Conservation (phyloP, 2,329 filamentous ascomycete genomes). For the Parastagonospora avenae region DNA sequence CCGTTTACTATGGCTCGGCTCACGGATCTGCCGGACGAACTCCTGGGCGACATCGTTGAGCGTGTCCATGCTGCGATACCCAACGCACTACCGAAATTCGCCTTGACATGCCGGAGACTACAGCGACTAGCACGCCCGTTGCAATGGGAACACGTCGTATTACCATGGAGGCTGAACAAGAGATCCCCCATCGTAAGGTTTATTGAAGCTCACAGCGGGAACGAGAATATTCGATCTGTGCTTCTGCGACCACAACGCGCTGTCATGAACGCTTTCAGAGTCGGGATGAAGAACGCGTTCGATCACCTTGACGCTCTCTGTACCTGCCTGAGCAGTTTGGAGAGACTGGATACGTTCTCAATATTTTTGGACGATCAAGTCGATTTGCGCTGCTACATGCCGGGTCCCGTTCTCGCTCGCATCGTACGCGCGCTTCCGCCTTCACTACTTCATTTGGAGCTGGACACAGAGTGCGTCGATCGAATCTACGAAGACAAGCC, state of each 20-base stretch:
- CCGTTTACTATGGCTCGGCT: background rate
- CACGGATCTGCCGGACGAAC: slow-evolving; percentile 3
- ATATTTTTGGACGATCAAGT: background rate
- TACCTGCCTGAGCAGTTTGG: background rate
- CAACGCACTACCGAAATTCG: background rate
- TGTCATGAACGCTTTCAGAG: slow-evolving; percentile 4
- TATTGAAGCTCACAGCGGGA: background rate
- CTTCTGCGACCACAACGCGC: background rate
- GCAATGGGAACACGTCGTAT: background rate
- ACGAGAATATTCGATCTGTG: background rate
- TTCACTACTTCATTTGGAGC: slow-evolving; percentile 2
- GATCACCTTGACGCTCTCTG: slow-evolving; percentile 4
- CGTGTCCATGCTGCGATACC: background rate
- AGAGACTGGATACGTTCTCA: background rate
- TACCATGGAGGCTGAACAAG: slow-evolving; percentile 8
- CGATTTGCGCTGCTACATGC: slow-evolving; percentile 1
- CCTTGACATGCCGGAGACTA: background rate
- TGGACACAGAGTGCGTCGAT: slow-evolving; percentile 5
- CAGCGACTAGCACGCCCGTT: background rate
- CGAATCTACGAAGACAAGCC: background rate
- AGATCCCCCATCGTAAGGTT: slow-evolving; percentile 3
- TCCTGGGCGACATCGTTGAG: slow-evolving; percentile 1
- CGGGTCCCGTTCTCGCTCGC: background rate
- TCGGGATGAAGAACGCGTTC: slow-evolving; percentile 2
- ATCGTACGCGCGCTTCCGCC: slow-evolving; percentile 1